Conservation (phyloP, 345 rosid species). For the Melastoma malabathricum region DNA sequence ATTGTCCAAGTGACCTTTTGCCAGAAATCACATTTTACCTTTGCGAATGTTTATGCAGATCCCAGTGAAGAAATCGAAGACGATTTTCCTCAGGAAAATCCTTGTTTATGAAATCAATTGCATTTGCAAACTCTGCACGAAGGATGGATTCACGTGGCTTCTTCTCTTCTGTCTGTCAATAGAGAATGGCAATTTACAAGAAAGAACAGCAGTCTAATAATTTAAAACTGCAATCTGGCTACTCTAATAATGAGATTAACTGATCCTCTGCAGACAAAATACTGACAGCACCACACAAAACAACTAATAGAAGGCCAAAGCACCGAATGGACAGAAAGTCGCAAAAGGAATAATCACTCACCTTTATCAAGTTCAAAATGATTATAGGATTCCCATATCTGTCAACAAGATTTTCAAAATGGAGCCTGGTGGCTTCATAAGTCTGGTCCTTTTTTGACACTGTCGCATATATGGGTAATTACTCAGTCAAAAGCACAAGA, state of each 20-base stretch:
- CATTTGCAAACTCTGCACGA: constrained; percentile 90
- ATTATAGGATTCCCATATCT: constrained; percentile 96
- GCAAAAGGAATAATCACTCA: constrained; percentile 8
- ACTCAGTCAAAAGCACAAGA: constrained; percentile 6
- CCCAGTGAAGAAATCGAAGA: constrained; percentile 81
- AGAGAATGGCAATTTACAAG: background rate
- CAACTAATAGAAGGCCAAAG: background rate
- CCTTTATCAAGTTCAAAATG: constrained; percentile 91
- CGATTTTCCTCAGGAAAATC: constrained; percentile 66
- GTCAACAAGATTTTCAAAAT: constrained; percentile 76
- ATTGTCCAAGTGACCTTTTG: too few relatives aligned
- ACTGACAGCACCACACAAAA: background rate
- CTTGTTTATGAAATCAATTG: constrained; percentile 81
- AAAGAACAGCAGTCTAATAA: background rate
- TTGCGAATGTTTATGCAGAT: constrained; percentile 70
- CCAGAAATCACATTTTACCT: constrained; percentile 25
- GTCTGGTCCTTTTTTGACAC: constrained; percentile 83
- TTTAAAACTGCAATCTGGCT: background rate
- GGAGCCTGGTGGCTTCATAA: constrained; percentile 88
- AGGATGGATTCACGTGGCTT: constrained; percentile 92
- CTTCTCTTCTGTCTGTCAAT: constrained; percentile 46
- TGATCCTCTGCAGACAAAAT: background rate
- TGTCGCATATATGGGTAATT: constrained; percentile 15
- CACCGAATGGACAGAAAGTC: background rate
- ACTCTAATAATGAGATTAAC: background rate